Conservation (phyloP, 371 early-diverging fungal species). For the Nosema bombycis region DNA sequence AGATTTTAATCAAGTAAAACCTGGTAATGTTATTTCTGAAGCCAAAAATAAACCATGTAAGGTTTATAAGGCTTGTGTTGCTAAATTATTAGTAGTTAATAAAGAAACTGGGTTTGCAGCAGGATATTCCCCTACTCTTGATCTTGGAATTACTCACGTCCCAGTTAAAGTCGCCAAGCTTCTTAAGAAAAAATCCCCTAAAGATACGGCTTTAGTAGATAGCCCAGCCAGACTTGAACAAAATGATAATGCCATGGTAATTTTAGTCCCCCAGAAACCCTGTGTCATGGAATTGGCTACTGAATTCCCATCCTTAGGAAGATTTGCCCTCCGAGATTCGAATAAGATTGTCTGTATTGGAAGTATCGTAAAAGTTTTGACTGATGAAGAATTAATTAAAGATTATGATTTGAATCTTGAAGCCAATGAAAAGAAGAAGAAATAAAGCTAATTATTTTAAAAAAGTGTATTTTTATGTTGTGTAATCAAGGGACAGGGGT, state of each 20-base stretch:
- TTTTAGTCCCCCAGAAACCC: conserved; percentile 61
- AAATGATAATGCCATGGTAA: conserved; percentile 38
- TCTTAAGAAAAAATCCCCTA: conserved; percentile 39
- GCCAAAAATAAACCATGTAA: conserved; percentile 42
- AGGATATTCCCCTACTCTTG: conserved; percentile 63
- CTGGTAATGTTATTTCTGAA: conserved; percentile 59
- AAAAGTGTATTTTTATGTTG: too few species aligned
- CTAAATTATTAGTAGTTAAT: conserved; percentile 49
- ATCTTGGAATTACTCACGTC: conserved; percentile 59
- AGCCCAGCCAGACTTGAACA: conserved; percentile 33
- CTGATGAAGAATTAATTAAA: conserved; percentile 40
- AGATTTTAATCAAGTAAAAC: conserved; percentile 53
- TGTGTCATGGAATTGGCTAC: conserved; percentile 54
- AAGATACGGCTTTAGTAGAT: conserved; percentile 18
- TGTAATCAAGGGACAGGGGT: too few species aligned
- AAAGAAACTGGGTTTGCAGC: conserved; percentile 51
- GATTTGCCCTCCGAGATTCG: conserved; percentile 64
- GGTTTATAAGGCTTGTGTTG: conserved; percentile 37
- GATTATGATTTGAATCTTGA: neutral
- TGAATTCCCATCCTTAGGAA: conserved; percentile 59
- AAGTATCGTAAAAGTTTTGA: conserved; percentile 41
- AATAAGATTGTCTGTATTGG: conserved; percentile 62
- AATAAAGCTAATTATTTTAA: neutral
- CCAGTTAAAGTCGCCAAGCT: conserved; percentile 54
- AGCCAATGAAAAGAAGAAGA: neutral